phyloP scores from a whole-genome alignment of 306 rosid genomes.

The Luffa aegyptiaca region DNA sequence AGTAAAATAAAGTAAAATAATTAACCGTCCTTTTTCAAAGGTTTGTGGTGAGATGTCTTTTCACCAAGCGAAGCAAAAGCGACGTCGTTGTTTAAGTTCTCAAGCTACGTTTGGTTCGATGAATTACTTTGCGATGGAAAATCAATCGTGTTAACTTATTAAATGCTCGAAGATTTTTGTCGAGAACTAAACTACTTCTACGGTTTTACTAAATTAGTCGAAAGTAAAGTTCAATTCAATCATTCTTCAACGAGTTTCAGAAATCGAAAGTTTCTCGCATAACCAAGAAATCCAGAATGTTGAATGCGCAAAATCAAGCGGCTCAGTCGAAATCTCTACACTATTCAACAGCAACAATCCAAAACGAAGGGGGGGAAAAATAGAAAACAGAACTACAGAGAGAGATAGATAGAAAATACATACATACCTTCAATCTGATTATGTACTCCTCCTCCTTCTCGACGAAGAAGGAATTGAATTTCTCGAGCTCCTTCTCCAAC shows the following conservation, averaged over 20 bases:
- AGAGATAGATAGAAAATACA: neutral
- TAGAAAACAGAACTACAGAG: no score
- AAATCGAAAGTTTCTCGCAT: neutral
- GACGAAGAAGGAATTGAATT: slow-evolving; percentile 80
- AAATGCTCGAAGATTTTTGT: neutral
- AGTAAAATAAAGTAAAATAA: neutral
- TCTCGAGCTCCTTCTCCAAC: slow-evolving; percentile 82
- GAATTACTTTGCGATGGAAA: neutral
- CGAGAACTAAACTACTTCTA: neutral
- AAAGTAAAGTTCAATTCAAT: neutral
- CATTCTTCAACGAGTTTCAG: neutral
- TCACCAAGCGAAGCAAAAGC: neutral
- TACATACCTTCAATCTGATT: slow-evolving; percentile 73
- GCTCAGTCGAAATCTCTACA: neutral
- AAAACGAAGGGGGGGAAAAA: neutral
- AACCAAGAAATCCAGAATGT: neutral
- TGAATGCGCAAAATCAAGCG: neutral
- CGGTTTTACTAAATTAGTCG: neutral
- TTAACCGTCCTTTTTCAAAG: neutral
- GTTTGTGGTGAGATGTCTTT: neutral
- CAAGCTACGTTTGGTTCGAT: neutral
- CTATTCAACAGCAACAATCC: neutral
- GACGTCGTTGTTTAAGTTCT: neutral
- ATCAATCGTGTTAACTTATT: neutral
- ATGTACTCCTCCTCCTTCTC: slow-evolving; percentile 96